Evolutionary conservation across 2,329 filamentous ascomycete species (phyloP), one percentile per base, ranked within the genome.

Genomic region (Fusarium caatingaense): DNA sequence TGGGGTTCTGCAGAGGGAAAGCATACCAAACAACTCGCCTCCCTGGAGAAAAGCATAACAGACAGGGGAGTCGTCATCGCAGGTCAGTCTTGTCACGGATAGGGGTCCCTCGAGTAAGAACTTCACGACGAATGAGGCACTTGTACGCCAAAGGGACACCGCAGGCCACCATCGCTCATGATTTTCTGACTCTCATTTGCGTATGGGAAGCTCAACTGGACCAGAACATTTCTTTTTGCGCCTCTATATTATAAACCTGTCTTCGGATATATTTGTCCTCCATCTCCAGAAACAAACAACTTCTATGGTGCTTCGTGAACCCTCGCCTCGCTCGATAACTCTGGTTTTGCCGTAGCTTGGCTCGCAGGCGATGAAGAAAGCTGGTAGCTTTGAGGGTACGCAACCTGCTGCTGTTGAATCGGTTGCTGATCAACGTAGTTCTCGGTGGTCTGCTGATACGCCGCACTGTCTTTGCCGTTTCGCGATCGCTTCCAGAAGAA

Each of bases 401-500:
- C 37, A n/a, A 23, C 23, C 23, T 51, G 34, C 23, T 51, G 48
- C 2, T 25, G 48, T n/a, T 13, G 32, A 13, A 40, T 27, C 18
- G 21, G 32, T 27, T 40, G 47, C 23, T 50, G 48, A 13, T 53
- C 40, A 20, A 37, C 18, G 25, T 30, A n/a, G 15, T 23, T 20
- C 32, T 47, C 28, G 8, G 30, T 42, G 9, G 47, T 25, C 12
- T 32, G 47, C 12, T 55, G 41, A 37, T 47, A 27, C 30, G 23
- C 42, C 32, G 8, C 41, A 12, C 13, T 18, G 8, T 30, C 21
- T 18, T 45, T 48, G 23, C 12, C 27, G 6, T 55, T 64, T 28
- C 47, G 34, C 4, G 41, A 56, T 23, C 41, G 48, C 34, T 28
- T 64, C 60, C 60, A 64, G n/a, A 46, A 20, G 15, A 64, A 30